A percentile compares a stretch with the other conserved stretches of the same genome.
These are phyloP conservation scores for Manihot esculenta DNA, from an alignment of 441 rosid genomes.

Conservation along the genomic window DNA sequence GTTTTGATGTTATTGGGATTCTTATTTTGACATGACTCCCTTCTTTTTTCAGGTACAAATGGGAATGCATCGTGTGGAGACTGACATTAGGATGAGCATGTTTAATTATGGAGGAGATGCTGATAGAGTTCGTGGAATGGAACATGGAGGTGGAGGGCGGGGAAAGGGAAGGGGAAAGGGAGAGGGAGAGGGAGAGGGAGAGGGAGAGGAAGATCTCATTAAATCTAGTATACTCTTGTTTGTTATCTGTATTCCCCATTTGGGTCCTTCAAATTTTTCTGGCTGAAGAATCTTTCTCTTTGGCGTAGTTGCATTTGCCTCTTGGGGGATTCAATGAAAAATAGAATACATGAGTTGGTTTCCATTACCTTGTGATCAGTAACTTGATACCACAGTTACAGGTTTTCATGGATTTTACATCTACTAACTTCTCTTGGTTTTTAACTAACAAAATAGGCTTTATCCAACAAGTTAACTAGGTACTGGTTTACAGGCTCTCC, in stretches of 20 bases:
- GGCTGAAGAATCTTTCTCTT: background rate
- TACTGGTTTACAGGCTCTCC: too few relatives aligned
- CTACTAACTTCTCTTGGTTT: too few relatives aligned
- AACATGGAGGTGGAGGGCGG: slow-evolving; percentile 43
- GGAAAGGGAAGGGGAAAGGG: slow-evolving; percentile 54
- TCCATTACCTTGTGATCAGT: too few relatives aligned
- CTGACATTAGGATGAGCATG: slow-evolving; percentile 69
- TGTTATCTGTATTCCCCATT: background rate
- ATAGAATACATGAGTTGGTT: background rate
- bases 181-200: slow-evolving; percentile 41
- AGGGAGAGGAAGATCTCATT: slow-evolving; percentile 28
- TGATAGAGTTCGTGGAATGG: slow-evolving; percentile 29
- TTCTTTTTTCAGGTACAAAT: slow-evolving; percentile 45
- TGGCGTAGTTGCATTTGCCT: background rate
- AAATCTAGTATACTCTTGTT: background rate
- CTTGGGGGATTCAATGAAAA: too few relatives aligned
- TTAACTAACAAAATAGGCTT: too few relatives aligned
- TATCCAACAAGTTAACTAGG: too few relatives aligned
- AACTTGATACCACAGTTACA: too few relatives aligned
- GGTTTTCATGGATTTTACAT: too few relatives aligned
- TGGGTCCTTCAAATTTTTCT: background rate
- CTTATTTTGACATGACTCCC: slow-evolving; percentile 10
- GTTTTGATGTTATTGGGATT: slow-evolving; percentile 4
- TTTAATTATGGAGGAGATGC: slow-evolving; percentile 63
- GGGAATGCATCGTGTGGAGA: slow-evolving; percentile 47